Percentiles rank a stretch among this genome's conserved stretches.
Evolutionary conservation across 306 rosid genomes (phyloP).

Genomic region (Echinosophora koreensis): DNA sequence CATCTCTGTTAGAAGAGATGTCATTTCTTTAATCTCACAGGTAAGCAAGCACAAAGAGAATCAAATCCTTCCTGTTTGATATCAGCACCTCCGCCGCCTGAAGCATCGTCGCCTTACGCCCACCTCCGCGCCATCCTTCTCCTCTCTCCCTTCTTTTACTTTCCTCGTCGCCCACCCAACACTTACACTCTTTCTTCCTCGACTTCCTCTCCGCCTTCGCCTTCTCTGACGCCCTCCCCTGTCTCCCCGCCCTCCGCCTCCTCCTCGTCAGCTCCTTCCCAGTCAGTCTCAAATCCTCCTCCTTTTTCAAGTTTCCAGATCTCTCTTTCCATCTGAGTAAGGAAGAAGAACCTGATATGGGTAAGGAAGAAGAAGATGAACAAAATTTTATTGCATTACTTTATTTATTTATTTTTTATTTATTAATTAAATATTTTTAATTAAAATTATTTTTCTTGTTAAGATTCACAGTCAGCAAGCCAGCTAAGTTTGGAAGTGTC

Average conservation of each 20-base stretch:
- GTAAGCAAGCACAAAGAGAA: conserved; percentile 45
- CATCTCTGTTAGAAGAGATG: conserved; percentile 64
- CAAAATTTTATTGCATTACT: too few species aligned
- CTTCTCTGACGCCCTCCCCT: conserved; percentile 87
- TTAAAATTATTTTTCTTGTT: too few species aligned
- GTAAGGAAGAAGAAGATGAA: too few species aligned
- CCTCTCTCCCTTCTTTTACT: conserved; percentile 78
- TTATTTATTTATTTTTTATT: too few species aligned
- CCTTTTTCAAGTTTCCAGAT: too few species aligned
- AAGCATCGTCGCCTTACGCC: conserved; percentile 54
- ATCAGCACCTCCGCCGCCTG: conserved; percentile 40
- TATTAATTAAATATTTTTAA: too few species aligned
- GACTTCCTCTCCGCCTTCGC: conserved; percentile 92
- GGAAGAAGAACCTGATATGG: too few species aligned
- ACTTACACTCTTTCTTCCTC: conserved; percentile 71
- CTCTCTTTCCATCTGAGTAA: too few species aligned
- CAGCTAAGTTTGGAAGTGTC: too few species aligned
- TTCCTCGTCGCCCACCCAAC: conserved; percentile 78
- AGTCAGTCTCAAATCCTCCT: conserved; percentile 46
- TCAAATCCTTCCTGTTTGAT: too few species aligned
- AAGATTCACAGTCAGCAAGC: too few species aligned
- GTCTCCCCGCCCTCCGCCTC: conserved; percentile 72
- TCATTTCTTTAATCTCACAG: conserved; percentile 74
- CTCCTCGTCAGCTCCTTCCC: conserved; percentile 74
- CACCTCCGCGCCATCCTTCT: conserved; percentile 60